Base-by-base conservation (phyloP, 2,329 filamentous ascomycete genomes). In the Nothophaeocryptopus gaeumannii region DNA sequence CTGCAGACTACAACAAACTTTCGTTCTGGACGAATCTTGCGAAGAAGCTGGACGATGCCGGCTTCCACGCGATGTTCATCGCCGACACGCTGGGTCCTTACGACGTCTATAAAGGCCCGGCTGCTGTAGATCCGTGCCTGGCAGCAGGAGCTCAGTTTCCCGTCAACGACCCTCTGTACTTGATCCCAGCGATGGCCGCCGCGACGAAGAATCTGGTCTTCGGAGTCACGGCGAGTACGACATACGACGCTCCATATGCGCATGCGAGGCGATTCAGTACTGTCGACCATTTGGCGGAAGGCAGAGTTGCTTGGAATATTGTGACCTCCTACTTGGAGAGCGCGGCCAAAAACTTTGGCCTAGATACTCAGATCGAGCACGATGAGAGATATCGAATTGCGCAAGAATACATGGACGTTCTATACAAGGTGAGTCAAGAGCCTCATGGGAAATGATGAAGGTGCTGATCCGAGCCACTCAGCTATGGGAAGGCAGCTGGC, bases 181-280 rank as follows among this genome's bases (percentile, higher is more conserved):
- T 47, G 16, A 65, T 76, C 4, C 63, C 73, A 1, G 72, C 73
- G 7, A 71, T 75, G 69, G 72, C 73, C 3, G 81, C 82, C 1
- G 83, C 74, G 0, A 86, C 84, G 0, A 78, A 80, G 57, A 84
- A 74, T 49, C 77, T 87, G 15, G 80, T 77, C 0, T 86, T 87
- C 51, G 83, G 83, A 1, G 80, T 86, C 2, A 86, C 84, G 0
- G 78, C 82, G 0, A 78, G 80, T 1, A 85, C 83, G 0, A 85
- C 82, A 0, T 87, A 86, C 53, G 83, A 86, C 62, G 77, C 82
- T 60, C 83, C 84, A 0, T 86, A 84, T 59, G 78, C 84, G 51
- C 70, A 86, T 14, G 83, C 84, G 0, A 69, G 83, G n/a, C 71
- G 82, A 11, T 68, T 86, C 5, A 82, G 79, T 2, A 86, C 83